phyloP scores from a whole-genome alignment of 352 stramenopile species.

The Globisporangium middletonii region DNA sequence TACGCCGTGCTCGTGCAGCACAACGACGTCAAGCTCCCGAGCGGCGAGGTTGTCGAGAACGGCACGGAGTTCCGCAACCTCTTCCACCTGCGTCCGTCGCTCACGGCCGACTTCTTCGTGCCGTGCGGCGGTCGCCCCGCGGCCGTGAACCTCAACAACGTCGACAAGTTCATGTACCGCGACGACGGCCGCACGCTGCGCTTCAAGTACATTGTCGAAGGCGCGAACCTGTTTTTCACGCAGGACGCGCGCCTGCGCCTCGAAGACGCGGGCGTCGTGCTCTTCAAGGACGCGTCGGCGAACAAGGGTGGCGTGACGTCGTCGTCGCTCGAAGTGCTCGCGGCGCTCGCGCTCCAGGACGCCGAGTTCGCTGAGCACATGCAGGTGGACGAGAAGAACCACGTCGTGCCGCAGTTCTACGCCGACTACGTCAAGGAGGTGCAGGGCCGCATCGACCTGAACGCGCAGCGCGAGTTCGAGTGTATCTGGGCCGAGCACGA shows the following conservation, averaged over 20 bases:
- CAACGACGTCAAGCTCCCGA: constrained; percentile 68
- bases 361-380: constrained; percentile 80
- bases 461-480: constrained; percentile 76
- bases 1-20: constrained; percentile 64
- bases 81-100: constrained; percentile 92
- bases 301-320: constrained; percentile 85
- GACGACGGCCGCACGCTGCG: constrained; percentile 75
- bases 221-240: constrained; percentile 97
- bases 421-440: constrained; percentile 74
- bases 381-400: constrained; percentile 56
- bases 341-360: constrained; percentile 65
- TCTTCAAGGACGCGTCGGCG: constrained; percentile 96
- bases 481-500: constrained; percentile 82
- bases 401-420: constrained; percentile 65
- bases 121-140: constrained; percentile 93
- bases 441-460: constrained; percentile 72
- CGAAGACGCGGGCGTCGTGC: constrained; percentile 93
- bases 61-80: constrained; percentile 94
- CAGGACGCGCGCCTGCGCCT: constrained; percentile 92
- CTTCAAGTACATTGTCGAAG: constrained; percentile 96
- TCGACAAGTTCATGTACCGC: constrained; percentile 84
- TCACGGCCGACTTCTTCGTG: constrained; percentile 96
- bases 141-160: constrained; percentile 96
- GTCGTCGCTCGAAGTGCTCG: constrained; percentile 74
- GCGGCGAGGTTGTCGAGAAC: constrained; percentile 83